A percentile compares a stretch with the other conserved stretches of the same genome.
These are phyloP conservation scores for Luffa acutangula DNA, from an alignment of 306 rosid species.

Conservation along the genomic window DNA sequence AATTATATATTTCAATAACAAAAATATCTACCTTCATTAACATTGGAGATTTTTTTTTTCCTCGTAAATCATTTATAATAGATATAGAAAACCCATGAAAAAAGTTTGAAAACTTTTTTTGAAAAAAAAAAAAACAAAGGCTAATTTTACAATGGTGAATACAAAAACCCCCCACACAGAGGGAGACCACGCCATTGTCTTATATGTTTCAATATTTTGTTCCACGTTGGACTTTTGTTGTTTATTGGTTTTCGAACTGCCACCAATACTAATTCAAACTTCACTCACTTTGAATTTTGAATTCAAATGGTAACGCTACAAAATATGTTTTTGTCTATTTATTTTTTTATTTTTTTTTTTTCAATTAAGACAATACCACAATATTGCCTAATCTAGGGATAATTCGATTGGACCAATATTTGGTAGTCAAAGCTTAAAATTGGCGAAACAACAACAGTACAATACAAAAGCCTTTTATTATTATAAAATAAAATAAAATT, in stretches of 20 bases:
- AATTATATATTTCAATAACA: background rate
- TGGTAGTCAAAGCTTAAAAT: background rate
- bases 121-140: background rate
- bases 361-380: background rate
- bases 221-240: background rate
- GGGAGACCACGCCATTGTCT: background rate
- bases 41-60: background rate
- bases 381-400: background rate
- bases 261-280: background rate
- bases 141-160: background rate
- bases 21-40: background rate
- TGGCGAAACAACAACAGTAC: background rate
- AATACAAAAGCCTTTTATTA: no score
- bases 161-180: background rate
- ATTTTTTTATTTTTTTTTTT: background rate
- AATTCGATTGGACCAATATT: background rate
- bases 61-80: background rate
- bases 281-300: background rate
- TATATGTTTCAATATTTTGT: background rate
- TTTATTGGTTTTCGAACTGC: background rate
- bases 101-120: background rate
- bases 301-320: background rate
- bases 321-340: background rate
- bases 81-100: background rate
- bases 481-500: no score